phyloP scores from a whole-genome alignment of 306 rosid genomes.

The Canavalia ensiformis region DNA sequence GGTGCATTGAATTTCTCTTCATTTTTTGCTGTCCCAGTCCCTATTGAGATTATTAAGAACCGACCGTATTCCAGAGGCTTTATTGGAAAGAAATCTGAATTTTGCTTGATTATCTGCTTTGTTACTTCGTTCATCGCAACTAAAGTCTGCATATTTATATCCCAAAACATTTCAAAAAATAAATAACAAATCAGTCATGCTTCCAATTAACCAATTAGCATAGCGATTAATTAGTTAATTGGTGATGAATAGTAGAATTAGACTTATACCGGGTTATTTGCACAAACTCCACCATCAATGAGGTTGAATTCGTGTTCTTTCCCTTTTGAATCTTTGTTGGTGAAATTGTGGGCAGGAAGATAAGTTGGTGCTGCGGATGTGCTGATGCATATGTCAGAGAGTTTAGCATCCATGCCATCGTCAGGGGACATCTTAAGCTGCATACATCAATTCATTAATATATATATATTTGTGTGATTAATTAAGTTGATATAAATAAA shows the following conservation, averaged over 20 bases:
- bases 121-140: slow-evolving; percentile 54
- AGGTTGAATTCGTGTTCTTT: slow-evolving; percentile 61
- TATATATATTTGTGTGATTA: no score
- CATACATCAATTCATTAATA: not conserved
- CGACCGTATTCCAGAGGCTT: slow-evolving; percentile 50
- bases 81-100: slow-evolving; percentile 54
- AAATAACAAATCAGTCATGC: slow-evolving; percentile 46
- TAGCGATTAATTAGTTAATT: not conserved
- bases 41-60: slow-evolving; percentile 54
- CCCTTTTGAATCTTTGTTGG: slow-evolving; percentile 43
- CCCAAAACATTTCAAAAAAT: not conserved
- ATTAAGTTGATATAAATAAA: no score
- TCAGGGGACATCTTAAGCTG: slow-evolving; percentile 52
- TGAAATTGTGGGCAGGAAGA: slow-evolving; percentile 64
- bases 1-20: slow-evolving; percentile 47
- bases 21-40: slow-evolving; percentile 55
- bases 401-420: slow-evolving; percentile 48
- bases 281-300: slow-evolving; percentile 75
- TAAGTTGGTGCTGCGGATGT: slow-evolving; percentile 76
- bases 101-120: slow-evolving; percentile 43
- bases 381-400: slow-evolving; percentile 65
- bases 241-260: not conserved
- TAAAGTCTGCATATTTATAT: slow-evolving; percentile 40
- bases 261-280: slow-evolving; percentile 68
- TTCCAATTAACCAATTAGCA: not conserved